phyloP scores from a whole-genome alignment of 495 filamentous ascomycete species.

The Tuber magnatum region DNA sequence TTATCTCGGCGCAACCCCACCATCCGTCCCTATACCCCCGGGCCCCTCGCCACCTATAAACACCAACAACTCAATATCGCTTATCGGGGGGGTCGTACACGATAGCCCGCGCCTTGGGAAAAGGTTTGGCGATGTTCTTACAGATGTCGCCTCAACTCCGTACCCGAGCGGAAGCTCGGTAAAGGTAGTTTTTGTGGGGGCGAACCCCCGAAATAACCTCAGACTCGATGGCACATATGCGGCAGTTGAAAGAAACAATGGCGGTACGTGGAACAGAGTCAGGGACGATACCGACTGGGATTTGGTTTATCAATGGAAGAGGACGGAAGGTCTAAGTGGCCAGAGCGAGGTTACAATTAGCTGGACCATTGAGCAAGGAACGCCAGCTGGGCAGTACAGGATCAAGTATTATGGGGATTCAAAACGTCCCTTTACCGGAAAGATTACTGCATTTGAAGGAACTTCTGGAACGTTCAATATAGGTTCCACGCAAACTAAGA shows the following conservation, averaged over 20 bases:
- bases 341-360: conserved; percentile 70
- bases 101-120: conserved; percentile 67
- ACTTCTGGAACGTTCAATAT: conserved; percentile 60
- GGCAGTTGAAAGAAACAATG: conserved; percentile 60
- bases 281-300: conserved; percentile 73
- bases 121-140: conserved; percentile 64
- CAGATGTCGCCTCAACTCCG: conserved; percentile 49
- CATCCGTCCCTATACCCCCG: conserved; percentile 45
- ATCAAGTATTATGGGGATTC: conserved; percentile 80
- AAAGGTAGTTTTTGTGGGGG: conserved; percentile 68
- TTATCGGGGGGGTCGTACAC: conserved; percentile 71
- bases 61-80: conserved; percentile 67
- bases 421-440: conserved; percentile 58
- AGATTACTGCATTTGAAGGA: conserved; percentile 68
- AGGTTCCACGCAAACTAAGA: conserved; percentile 15
- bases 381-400: conserved; percentile 61
- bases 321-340: conserved; percentile 62
- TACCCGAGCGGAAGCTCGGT: conserved; percentile 56
- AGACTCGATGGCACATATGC: conserved; percentile 71
- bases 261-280: conserved; percentile 56
- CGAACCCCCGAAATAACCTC: conserved; percentile 85
- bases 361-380: conserved; percentile 62
- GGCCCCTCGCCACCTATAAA: conserved; percentile 75
- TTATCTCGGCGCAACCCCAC: conserved; percentile 53
- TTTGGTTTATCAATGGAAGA: conserved; percentile 71